Conservation (phyloP, 805 yeast genomes). For the Monosporozyma solicola region DNA sequence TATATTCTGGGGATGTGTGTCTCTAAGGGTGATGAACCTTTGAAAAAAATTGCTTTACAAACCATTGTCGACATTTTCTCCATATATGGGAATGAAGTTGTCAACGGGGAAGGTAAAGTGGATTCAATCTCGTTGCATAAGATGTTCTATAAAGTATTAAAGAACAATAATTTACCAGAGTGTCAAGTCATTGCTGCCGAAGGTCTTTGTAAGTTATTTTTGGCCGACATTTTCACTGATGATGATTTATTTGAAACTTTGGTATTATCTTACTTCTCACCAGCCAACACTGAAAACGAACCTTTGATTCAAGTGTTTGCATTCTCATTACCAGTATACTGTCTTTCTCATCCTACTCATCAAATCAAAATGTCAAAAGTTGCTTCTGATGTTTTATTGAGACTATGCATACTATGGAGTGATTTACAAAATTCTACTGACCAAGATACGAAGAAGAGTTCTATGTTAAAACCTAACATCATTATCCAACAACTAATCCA, state of each 20-base stretch:
- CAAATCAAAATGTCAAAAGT: slow-evolving; percentile 57
- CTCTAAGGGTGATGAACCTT: slow-evolving; percentile 53
- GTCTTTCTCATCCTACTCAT: slow-evolving; percentile 64
- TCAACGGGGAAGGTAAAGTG: slow-evolving; percentile 54
- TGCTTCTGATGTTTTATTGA: slow-evolving; percentile 54
- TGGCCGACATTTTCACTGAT: slow-evolving; percentile 67
- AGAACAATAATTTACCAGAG: slow-evolving; percentile 46
- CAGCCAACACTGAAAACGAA: slow-evolving; percentile 51
- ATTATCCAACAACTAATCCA: slow-evolving; percentile 63
- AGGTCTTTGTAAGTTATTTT: slow-evolving; percentile 71
- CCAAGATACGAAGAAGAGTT: slow-evolving; percentile 14
- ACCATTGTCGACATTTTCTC: slow-evolving; percentile 72
- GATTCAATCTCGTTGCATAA: slow-evolving; percentile 61
- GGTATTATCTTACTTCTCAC: slow-evolving; percentile 66
- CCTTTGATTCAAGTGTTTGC: slow-evolving; percentile 70
- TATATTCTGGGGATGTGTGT: slow-evolving; percentile 62
- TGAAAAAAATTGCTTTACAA: slow-evolving; percentile 55
- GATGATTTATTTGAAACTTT: slow-evolving; percentile 64
- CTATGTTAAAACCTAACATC: slow-evolving; percentile 37
- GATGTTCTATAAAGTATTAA: slow-evolving; percentile 57
- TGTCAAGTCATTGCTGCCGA: slow-evolving; percentile 79
- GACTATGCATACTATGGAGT: slow-evolving; percentile 42
- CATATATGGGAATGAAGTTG: slow-evolving; percentile 61
- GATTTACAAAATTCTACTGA: slow-evolving; percentile 31
- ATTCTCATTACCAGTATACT: slow-evolving; percentile 82